Base-by-base conservation (phyloP, 176 grass and related monocot species). In the Oryza punctata region DNA sequence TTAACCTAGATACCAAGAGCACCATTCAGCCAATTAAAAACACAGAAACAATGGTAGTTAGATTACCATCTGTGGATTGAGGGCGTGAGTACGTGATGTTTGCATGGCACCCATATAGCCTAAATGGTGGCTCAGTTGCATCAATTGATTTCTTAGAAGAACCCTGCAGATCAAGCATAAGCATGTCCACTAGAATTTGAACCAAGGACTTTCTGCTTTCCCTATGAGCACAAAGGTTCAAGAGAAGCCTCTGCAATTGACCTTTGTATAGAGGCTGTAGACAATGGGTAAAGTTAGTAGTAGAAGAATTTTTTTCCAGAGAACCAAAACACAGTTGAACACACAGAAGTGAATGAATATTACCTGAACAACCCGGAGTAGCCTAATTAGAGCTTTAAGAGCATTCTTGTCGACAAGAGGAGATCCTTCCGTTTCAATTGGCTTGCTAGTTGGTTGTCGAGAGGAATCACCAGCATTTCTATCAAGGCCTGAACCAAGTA, bases 321-420 rank as follows among this genome's bases (percentile, higher is more conserved):
- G 41, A 29, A 78, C 25, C 26, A 80, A 52, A 60, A 64, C 30
- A 86, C 43, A 73, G 30, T 26, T 57, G n/a, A 72, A 60, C 32
- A 1, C 59, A 67, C 13, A 89, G 37, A 64, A 54, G 5, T 13
- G 63, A 66, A 25, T 77, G 7, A 12, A 54, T 64, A 83, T 94
- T 85, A 99, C 96, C 96, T 99, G 96, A 81, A 99, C 91, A 80
- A 99, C 86, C 76, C 84, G 91, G 78, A 96, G 91, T 67, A 99
- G 67, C 75, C 93, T 89, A 84, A 99, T 92, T 84, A 99, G 73
- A 63, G 96, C 87, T 86, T 94, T 94, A 41, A 99, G 93, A 81
- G 88, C 91, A 87, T 90, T 87, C 54, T 86, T 85, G 57, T 99
- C 93, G 7, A 99, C 93, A 78, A 99, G 89, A 76, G 96, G 91